phyloP scores from a whole-genome alignment of 1,284 basidiomycete genomes.

The Cutaneotrichosporon curvatum region DNA sequence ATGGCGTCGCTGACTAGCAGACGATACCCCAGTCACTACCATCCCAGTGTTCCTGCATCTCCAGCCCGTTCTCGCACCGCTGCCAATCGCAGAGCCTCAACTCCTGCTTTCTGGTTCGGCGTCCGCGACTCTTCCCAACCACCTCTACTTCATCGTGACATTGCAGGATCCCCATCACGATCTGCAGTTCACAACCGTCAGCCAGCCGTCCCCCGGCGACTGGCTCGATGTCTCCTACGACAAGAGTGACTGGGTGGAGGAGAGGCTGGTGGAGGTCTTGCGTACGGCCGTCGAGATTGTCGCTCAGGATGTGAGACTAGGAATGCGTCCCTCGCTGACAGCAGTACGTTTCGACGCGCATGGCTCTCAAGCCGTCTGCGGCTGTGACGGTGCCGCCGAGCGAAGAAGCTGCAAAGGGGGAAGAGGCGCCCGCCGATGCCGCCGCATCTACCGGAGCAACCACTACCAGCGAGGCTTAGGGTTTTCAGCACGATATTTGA shows the following conservation, averaged over 20 bases:
- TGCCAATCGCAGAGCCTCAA: constrained; percentile 48
- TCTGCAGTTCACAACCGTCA: constrained; percentile 65
- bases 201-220: constrained; percentile 67
- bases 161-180: constrained; percentile 74
- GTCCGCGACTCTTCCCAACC: constrained; percentile 42
- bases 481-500: too few species aligned
- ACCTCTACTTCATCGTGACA: constrained; percentile 78
- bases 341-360: constrained; percentile 44
- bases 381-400: neutral
- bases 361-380: constrained; percentile 39
- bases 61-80: constrained; percentile 69
- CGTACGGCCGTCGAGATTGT: constrained; percentile 73
- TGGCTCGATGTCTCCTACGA: constrained; percentile 86
- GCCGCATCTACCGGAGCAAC: too few species aligned
- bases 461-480: too few species aligned
- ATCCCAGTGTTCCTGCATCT: constrained; percentile 89
- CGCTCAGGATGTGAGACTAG: constrained; percentile 61
- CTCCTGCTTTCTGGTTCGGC: constrained; percentile 20
- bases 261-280: constrained; percentile 75
- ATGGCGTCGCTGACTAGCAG: neutral
- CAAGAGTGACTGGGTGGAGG: constrained; percentile 87
- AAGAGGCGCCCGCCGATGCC: too few species aligned
- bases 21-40: constrained; percentile 63
- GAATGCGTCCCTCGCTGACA: neutral
- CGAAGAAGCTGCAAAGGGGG: too few species aligned